Evolutionary conservation across 2,329 filamentous ascomycete species (phyloP), one percentile per base, ranked within the genome.

Genomic region (Chrysoporthe puriensis): DNA sequence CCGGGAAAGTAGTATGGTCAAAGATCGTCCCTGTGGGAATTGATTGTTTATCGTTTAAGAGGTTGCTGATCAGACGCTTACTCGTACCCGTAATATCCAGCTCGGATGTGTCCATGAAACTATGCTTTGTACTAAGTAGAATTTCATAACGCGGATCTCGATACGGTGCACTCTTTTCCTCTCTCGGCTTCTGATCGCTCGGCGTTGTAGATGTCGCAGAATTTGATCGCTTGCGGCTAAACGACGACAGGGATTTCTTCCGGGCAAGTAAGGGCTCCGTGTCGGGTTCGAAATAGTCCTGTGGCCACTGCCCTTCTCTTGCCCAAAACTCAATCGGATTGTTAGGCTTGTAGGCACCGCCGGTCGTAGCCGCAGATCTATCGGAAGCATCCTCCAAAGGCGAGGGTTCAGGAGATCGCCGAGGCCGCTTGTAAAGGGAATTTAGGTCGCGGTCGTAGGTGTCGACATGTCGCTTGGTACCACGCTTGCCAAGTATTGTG

Each of bases 121-220:
- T 79, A 34, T 79, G 78, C 66, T 80, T 80, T 26, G 74, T 78
- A 34, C 69, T 72, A 65, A 83, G 81, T 1, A 80, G 58, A 13
- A 64, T 74, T 69, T 72, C 62, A 70, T 83, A 84, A 26, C 74
- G 74, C 58, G 72, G 67, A 71, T 79, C 72, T 69, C 71, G 61
- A 64, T 82, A 81, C n/a, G 68, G 74, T 2, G 76, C 71, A 71
- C 74, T 80, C 73, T 80, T 81, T 71, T 73, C 75, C 64, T 79
- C 78, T 57, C 76, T 76, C 65, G 73, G 75, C 74, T 73, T 79
- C 72, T 80, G 73, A 72, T 81, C 77, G 71, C 77, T 81, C 8
- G 78, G 73, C 40, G 76, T 80, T 62, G 60, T 65, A 34, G 70
- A 71, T 58, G 60, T 64, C 7, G 64, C 61, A 68, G 71, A 70